Conservation (phyloP, 352 stramenopile genomes). For the Poterioochromonas sp. region DNA sequence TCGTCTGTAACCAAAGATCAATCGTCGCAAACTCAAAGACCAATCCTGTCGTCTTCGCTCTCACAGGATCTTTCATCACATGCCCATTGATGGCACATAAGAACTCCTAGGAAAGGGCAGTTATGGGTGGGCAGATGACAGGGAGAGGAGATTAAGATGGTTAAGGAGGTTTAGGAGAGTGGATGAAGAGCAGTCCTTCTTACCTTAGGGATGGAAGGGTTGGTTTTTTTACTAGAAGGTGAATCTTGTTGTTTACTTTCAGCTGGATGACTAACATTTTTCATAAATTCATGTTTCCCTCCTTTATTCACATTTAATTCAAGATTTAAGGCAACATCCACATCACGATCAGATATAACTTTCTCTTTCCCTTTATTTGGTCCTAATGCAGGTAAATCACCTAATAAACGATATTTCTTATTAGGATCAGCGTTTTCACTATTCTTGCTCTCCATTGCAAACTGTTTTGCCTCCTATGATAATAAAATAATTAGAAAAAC, state of each 20-base stretch:
- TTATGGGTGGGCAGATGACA: too few relatives aligned
- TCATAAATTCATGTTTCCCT: conserved; percentile 3
- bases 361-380: not conserved
- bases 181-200: too few relatives aligned
- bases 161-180: too few relatives aligned
- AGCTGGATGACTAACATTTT: not conserved
- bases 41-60: conserved; percentile 40
- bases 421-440: not conserved
- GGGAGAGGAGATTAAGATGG: too few relatives aligned
- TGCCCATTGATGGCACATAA: conserved; percentile 50
- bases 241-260: not conserved
- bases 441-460: not conserved
- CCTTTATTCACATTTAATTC: not conserved
- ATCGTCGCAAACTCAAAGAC: conserved; percentile 49
- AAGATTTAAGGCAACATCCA: not conserved
- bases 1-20: conserved; percentile 46
- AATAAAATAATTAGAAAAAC: not conserved
- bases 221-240: not conserved
- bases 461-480: not conserved
- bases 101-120: too few relatives aligned
- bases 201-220: conserved; percentile 15
- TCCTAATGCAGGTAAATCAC: conserved; percentile 2
- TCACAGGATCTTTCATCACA: conserved; percentile 48
- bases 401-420: conserved; percentile 4
- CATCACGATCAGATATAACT: not conserved